Evolutionary conservation across 2,329 filamentous ascomycete species (phyloP), one percentile per base, ranked within the genome.

Genomic region (Diaporthe vaccinii): DNA sequence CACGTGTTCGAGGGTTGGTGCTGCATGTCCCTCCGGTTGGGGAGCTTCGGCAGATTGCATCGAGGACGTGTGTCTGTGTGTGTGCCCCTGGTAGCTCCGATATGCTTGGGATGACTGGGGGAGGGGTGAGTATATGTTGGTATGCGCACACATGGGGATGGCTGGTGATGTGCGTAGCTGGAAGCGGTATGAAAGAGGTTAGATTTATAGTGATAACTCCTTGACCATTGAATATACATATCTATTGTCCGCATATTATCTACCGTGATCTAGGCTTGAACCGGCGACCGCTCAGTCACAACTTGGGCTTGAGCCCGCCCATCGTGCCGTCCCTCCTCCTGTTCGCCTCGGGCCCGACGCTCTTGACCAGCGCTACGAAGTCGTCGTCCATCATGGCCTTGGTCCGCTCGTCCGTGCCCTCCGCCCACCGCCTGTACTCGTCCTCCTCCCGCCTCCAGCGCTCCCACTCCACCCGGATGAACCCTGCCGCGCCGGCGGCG

Each of bases 401-500:
- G 79, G 92, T 87, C 67, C 68, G 51, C 4, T 82, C 77, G 51
- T 83, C 83, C 0, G 86, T 83, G 79, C 86, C 87, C 77, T 81
- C 84, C 57, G 84, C 85, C 91, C 92, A 93, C 61, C 62, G 68
- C 78, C 85, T 85, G 77, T 92, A 94, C 72, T 85, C 85, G 41
- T 83, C 83, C 83, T 93, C 89, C 79, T 93, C 89, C 3, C 80
- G 82, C 77, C 86, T 84, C 91, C 92, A 94, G 39, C 86, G 82
- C 57, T 84, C 81, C 77, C 94, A 78, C 81, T 93, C 91, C n/a
- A 80, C 79, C 0, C 82, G 86, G 73, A 94, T 82, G 87, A 91
- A 94, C 36, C 82, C 80, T 0, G 88, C 89, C 0, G 90, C 88
- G 25, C 89, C 83, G 75, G 89, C 86, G 1, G 95, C 96, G 77